Conservation (phyloP, 208 protist species). For the Histomonas meleagridis region DNA sequence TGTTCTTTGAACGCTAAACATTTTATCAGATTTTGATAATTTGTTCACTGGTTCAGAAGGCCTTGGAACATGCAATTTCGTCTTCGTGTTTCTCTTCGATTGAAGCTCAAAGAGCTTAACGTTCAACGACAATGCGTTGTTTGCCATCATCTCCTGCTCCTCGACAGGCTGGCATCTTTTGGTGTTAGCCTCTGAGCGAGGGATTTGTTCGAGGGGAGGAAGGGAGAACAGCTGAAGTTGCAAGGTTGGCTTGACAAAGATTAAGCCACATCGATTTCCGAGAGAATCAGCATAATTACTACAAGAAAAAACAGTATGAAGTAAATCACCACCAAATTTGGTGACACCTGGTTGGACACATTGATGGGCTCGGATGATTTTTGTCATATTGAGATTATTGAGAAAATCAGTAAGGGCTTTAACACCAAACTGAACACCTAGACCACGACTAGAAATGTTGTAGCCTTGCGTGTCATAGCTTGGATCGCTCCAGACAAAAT, state of each 20-base stretch:
- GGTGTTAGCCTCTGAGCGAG: too few species aligned
- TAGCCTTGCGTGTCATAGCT: neutral
- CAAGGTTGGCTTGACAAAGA: neutral
- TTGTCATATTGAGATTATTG: neutral
- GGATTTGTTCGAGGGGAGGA: neutral
- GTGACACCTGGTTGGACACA: neutral
- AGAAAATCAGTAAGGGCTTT: neutral
- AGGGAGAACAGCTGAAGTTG: neutral
- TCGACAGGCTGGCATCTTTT: too few species aligned
- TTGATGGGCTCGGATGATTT: conserved; percentile 9
- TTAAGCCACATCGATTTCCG: neutral
- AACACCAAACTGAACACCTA: neutral
- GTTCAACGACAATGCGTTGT: too few species aligned
- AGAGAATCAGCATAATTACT: conserved; percentile 7
- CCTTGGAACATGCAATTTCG: too few species aligned
- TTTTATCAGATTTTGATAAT: too few species aligned
- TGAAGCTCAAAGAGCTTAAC: too few species aligned
- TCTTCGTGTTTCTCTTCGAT: too few species aligned
- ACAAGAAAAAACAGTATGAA: conserved; percentile 27
- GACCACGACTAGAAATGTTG: neutral
- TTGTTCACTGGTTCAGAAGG: too few species aligned
- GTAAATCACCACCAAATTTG: neutral
- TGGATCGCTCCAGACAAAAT: conserved; percentile 21
- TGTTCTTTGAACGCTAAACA: too few species aligned
- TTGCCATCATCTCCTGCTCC: too few species aligned